Percentiles rank a stretch among this genome's conserved stretches.
Conservation (phyloP, 805 yeast species). For the Candida yuanshanica region DNA sequence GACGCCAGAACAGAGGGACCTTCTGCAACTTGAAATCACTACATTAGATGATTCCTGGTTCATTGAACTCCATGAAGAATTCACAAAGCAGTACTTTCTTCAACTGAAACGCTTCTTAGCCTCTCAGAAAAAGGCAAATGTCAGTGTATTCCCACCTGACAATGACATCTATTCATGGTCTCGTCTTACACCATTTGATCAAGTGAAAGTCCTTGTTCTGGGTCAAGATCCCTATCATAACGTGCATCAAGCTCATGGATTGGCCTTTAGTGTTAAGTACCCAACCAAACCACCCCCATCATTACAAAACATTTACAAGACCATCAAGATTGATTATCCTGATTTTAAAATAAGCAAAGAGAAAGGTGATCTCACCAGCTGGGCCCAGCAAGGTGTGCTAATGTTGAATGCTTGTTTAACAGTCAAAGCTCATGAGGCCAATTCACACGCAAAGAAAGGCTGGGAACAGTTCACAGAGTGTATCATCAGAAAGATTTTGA, state of each 20-base stretch:
- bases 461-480: conserved; percentile 89
- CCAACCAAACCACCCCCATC: conserved; percentile 90
- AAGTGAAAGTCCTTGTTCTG: conserved; percentile 70
- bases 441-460: conserved; percentile 84
- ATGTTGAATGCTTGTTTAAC: conserved; percentile 85
- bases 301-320: conserved; percentile 78
- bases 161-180: conserved; percentile 88
- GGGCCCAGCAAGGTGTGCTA: conserved; percentile 88
- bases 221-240: conserved; percentile 99
- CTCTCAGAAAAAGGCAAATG: conserved; percentile 37
- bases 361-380: conserved; percentile 55
- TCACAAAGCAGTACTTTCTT: conserved; percentile 82
- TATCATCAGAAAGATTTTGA: conserved; percentile 61
- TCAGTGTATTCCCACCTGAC: conserved; percentile 74
- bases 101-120: conserved; percentile 59
- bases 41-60: conserved; percentile 81
- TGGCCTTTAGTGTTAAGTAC: conserved; percentile 86
- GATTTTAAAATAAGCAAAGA: conserved; percentile 52
- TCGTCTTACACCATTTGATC: conserved; percentile 67
- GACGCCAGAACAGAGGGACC: conserved; percentile 36
- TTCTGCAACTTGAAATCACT: conserved; percentile 61
- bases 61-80: conserved; percentile 55
- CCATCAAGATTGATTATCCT: conserved; percentile 66
- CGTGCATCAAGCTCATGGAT: conserved; percentile 89
- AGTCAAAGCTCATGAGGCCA: conserved; percentile 88